These are phyloP conservation scores for Begonia peltatifolia DNA, from an alignment of 306 rosid species.

Conservation along the genomic window DNA sequence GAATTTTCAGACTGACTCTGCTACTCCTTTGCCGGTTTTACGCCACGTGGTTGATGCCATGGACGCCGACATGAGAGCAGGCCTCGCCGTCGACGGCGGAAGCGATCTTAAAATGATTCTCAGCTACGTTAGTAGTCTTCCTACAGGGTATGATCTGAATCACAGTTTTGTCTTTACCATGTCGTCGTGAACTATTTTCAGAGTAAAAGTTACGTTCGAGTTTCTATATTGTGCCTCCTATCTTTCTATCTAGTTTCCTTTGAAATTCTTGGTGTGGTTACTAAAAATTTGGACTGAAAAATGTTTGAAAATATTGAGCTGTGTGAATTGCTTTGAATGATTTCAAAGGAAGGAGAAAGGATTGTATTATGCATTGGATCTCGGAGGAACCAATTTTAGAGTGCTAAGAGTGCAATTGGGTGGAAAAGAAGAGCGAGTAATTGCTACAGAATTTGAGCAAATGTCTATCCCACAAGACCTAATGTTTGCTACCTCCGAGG, in stretches of 20 bases:
- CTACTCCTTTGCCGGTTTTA: slow-evolving; percentile 60
- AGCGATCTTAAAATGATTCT: slow-evolving; percentile 80
- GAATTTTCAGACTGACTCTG: slow-evolving; percentile 44
- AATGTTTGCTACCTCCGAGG: slow-evolving; percentile 70
- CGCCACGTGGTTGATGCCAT: slow-evolving; percentile 56
- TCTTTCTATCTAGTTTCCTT: not conserved
- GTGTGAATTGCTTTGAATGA: not conserved
- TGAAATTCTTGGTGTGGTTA: not conserved
- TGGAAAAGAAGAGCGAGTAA: slow-evolving; percentile 58
- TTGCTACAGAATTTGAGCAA: slow-evolving; percentile 68
- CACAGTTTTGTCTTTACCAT: too few species aligned
- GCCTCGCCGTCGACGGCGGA: slow-evolving; percentile 45
- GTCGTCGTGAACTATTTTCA: not conserved
- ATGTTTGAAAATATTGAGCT: not conserved
- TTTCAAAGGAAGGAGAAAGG: slow-evolving; percentile 69
- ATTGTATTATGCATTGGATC: slow-evolving; percentile 86
- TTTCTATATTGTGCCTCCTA: not conserved
- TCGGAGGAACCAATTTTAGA: slow-evolving; percentile 88
- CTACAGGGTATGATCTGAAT: slow-evolving; percentile 45
- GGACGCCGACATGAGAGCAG: slow-evolving; percentile 59
- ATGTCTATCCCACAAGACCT: slow-evolving; percentile 62
- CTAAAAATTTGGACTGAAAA: not conserved
- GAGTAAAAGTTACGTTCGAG: not conserved
- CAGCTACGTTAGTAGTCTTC: slow-evolving; percentile 60
- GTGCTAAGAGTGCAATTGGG: slow-evolving; percentile 80